Percentiles rank a stretch among this genome's conserved stretches.
These are phyloP conservation scores for Penicillium coprophilum DNA, from an alignment of 495 filamentous ascomycete genomes.

Conservation along the genomic window DNA sequence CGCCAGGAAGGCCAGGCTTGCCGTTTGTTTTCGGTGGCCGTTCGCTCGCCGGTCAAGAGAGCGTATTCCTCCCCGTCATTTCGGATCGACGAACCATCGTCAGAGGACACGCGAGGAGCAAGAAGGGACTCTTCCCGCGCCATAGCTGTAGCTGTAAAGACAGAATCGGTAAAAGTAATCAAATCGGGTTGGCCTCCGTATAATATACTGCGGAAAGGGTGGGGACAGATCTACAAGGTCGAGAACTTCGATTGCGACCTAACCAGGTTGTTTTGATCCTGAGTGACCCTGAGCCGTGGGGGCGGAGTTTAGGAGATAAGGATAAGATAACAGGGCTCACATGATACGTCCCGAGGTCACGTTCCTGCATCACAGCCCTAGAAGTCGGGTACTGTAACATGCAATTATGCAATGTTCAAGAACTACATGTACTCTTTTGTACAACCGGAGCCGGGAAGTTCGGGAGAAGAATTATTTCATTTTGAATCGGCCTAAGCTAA, in stretches of 20 bases:
- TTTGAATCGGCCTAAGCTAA: not conserved
- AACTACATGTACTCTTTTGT: not conserved
- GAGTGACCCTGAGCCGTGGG: constrained; percentile 8
- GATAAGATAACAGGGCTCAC: constrained; percentile 11
- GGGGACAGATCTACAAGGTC: not conserved
- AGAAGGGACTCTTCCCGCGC: constrained; percentile 47
- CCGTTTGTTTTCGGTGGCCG: constrained; percentile 26
- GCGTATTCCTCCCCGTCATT: constrained; percentile 63
- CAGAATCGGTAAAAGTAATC: constrained; percentile 3
- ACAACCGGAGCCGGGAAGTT: not conserved
- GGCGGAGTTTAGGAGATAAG: constrained; percentile 9
- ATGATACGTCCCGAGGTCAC: constrained; percentile 26
- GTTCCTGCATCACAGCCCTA: constrained; percentile 6
- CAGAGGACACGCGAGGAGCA: constrained; percentile 45
- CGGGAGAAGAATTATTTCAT: not conserved
- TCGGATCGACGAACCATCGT: constrained; percentile 47
- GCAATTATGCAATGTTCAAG: not conserved
- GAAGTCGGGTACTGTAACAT: not conserved
- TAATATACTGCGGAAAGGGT: not conserved
- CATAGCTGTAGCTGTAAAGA: constrained; percentile 31
- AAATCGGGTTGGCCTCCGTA: no score
- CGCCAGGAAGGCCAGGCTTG: constrained; percentile 58
- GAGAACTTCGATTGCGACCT: not conserved
- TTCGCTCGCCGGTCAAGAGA: constrained; percentile 59
- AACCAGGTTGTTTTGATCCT: not conserved